Percentiles rank a stretch among this genome's conserved stretches.
Evolutionary conservation across 208 protist genomes (phyloP).

Genomic region (Endotrypanum monterogeii): DNA sequence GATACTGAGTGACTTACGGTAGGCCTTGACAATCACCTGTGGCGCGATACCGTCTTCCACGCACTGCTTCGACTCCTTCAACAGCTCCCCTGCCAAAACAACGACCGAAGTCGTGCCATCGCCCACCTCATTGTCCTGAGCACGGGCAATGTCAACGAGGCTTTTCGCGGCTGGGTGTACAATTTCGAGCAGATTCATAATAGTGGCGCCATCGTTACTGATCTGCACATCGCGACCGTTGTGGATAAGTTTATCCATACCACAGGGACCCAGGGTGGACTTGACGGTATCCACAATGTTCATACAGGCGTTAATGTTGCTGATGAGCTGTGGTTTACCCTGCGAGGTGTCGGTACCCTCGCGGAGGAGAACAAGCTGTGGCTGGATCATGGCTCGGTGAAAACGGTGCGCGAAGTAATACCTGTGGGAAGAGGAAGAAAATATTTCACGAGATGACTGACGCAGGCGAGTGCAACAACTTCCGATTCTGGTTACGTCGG

Average conservation of each 20-base stretch:
- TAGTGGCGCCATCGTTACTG: conserved; percentile 99
- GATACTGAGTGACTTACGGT: conserved; percentile 83
- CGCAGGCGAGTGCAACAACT: background rate
- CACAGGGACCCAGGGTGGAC: conserved; percentile 98
- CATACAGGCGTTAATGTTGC: conserved; percentile 99
- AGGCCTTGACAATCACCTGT: conserved; percentile 98
- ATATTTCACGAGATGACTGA: background rate
- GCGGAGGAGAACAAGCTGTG: conserved; percentile 99
- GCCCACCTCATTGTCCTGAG: conserved; percentile 98
- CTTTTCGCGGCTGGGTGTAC: conserved; percentile 99
- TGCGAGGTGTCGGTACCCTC: conserved; percentile 99
- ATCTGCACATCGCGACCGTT: conserved; percentile 96
- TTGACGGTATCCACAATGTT: conserved; percentile 95
- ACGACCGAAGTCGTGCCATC: conserved; percentile 99
- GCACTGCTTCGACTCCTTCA: conserved; percentile 98
- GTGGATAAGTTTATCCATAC: conserved; percentile 99
- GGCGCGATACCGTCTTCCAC: conserved; percentile 99
- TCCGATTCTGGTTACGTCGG: background rate
- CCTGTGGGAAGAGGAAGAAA: background rate
- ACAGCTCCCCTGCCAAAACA: conserved; percentile 98
- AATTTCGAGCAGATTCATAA: conserved; percentile 99
- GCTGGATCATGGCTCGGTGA: conserved; percentile 81
- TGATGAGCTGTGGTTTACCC: conserved; percentile 99
- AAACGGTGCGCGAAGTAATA: conserved; percentile 11
- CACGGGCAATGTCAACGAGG: conserved; percentile 99